Evolutionary conservation across 2,329 filamentous ascomycete species (phyloP).

Genomic region (Talaromyces verruculosus): DNA sequence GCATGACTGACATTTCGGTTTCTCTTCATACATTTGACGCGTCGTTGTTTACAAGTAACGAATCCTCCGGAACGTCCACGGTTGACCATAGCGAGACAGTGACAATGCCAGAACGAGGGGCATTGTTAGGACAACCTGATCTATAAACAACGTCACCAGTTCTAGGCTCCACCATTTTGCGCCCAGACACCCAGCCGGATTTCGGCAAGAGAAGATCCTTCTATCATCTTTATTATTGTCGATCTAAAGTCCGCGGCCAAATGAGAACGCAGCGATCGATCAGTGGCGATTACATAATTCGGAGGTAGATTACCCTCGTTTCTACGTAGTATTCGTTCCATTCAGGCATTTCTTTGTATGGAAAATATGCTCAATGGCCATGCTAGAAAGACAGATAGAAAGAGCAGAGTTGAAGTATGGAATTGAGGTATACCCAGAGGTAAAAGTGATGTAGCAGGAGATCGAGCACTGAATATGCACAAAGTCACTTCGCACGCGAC

Average conservation of each 20-base stretch:
- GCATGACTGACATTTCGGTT: constrained; percentile 27
- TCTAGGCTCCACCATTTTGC: neutral
- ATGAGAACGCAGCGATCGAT: neutral
- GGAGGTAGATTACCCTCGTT: neutral
- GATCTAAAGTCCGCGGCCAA: neutral
- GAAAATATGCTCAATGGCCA: too few relatives aligned
- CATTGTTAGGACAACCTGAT: neutral
- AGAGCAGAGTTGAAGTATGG: neutral
- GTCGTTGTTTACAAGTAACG: constrained; percentile 28
- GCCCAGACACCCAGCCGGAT: neutral
- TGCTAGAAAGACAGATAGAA: too few relatives aligned
- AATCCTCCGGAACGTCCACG: constrained; percentile 26
- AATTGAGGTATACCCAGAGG: neutral
- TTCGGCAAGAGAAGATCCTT: neutral
- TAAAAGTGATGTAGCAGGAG: neutral
- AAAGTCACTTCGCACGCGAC: neutral
- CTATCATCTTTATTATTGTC: neutral
- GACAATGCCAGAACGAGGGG: constrained; percentile 6
- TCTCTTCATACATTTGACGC: constrained; percentile 35
- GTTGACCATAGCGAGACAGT: constrained; percentile 24
- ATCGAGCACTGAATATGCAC: neutral
- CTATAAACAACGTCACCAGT: neutral
- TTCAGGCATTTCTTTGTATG: neutral
- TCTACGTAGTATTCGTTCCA: neutral
- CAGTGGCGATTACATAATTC: neutral